Evolutionary conservation across 23 red algal species (phyloP).

Genomic region (Gracilariopsis chorda): DNA sequence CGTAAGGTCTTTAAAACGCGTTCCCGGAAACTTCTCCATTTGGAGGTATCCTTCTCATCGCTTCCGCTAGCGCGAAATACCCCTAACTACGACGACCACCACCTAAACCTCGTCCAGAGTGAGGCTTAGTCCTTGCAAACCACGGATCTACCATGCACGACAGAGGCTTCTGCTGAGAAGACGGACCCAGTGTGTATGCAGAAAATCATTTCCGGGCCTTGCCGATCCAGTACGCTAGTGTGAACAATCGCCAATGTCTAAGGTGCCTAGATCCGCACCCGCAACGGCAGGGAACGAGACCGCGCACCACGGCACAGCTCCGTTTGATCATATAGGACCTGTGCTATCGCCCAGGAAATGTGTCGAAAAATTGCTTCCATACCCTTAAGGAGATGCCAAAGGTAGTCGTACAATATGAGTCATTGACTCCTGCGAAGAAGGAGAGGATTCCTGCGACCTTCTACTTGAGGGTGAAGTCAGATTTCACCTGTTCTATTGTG

Average conservation of each 20-base stretch:
- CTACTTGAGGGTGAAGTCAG: neutral
- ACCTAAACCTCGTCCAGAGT: neutral
- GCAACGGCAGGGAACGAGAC: neutral
- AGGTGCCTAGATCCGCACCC: neutral
- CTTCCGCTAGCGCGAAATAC: neutral
- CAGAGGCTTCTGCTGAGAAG: neutral
- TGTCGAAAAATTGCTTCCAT: neutral
- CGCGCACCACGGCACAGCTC: too few relatives aligned
- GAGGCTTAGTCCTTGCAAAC: neutral
- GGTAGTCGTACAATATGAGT: neutral
- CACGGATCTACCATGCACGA: neutral
- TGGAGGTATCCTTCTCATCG: neutral
- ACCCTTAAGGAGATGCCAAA: neutral
- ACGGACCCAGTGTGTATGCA: too few relatives aligned
- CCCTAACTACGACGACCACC: neutral
- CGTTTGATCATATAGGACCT: neutral
- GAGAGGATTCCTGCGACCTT: neutral
- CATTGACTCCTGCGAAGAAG: neutral
- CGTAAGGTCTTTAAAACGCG: neutral
- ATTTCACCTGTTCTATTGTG: too few relatives aligned
- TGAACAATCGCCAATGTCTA: too few relatives aligned
- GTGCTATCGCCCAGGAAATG: neutral
- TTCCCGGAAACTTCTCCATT: neutral
- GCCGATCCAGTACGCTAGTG: too few relatives aligned
- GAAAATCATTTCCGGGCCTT: too few relatives aligned